phyloP scores from a whole-genome alignment of 306 rosid genomes.

The Gastrolobium bilobum region DNA sequence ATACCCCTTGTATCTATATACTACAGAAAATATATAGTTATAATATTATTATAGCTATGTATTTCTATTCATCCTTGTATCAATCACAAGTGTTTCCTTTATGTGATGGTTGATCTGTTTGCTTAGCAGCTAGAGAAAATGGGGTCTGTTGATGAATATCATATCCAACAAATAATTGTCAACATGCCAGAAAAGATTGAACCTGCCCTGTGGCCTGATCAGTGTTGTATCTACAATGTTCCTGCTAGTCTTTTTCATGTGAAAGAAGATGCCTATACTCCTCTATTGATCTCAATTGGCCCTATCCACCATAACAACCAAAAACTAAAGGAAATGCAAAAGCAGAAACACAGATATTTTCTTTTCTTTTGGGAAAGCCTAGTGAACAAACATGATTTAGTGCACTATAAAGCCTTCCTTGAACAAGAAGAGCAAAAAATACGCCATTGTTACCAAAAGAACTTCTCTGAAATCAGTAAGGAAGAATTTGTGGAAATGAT shows the following conservation, averaged over 20 bases:
- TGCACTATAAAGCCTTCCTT: slow-evolving; percentile 16
- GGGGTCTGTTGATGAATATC: slow-evolving; percentile 36
- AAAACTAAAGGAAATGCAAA: slow-evolving; percentile 51
- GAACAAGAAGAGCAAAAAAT: slow-evolving; percentile 32
- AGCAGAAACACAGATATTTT: slow-evolving; percentile 37
- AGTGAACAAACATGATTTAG: background rate
- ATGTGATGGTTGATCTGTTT: slow-evolving; percentile 17
- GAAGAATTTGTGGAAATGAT: slow-evolving; percentile 45
- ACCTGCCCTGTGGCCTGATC: slow-evolving; percentile 30
- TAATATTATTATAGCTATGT: too few relatives aligned
- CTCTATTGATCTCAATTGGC: slow-evolving; percentile 64
- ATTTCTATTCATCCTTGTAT: too few relatives aligned
- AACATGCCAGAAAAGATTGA: slow-evolving; percentile 47
- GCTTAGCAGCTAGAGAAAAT: slow-evolving; percentile 24
- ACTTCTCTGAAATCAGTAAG: slow-evolving; percentile 21
- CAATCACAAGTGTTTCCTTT: background rate
- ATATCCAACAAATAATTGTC: slow-evolving; percentile 43
- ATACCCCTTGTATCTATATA: too few relatives aligned
- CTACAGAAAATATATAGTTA: too few relatives aligned
- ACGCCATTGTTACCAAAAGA: slow-evolving; percentile 37
- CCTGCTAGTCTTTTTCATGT: slow-evolving; percentile 56
- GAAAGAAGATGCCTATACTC: slow-evolving; percentile 52
- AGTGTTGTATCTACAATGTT: slow-evolving; percentile 58
- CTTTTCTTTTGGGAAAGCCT: slow-evolving; percentile 45
- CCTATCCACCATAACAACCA: slow-evolving; percentile 50